Conservation (phyloP, 176 grass and related monocot genomes). For the Ananas comosus region DNA sequence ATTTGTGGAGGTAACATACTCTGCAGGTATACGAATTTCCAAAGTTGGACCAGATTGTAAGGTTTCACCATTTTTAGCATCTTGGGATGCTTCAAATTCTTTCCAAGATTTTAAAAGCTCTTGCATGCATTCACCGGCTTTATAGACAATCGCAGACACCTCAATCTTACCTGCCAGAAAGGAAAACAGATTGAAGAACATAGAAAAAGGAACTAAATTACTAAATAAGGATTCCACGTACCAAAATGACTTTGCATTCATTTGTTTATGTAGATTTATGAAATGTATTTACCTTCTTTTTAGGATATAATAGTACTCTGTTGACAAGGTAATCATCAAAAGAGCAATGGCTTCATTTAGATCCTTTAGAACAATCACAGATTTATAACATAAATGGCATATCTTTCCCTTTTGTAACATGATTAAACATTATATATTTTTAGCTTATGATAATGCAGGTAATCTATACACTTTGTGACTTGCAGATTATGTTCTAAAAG, state of each 20-base stretch:
- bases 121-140: slow-evolving; percentile 93
- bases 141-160: slow-evolving; percentile 72
- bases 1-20: slow-evolving; percentile 83
- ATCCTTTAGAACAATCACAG: too few relatives aligned
- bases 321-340: too few relatives aligned
- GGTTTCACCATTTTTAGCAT: slow-evolving; percentile 47
- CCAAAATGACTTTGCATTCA: too few relatives aligned
- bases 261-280: too few relatives aligned
- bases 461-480: too few relatives aligned
- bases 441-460: too few relatives aligned
- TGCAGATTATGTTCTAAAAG: slow-evolving; percentile 1
- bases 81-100: slow-evolving; percentile 57
- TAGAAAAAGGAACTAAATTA: slow-evolving; percentile 9
- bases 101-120: slow-evolving; percentile 87
- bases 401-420: too few relatives aligned
- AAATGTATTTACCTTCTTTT: too few relatives aligned
- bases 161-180: slow-evolving; percentile 55
- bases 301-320: too few relatives aligned
- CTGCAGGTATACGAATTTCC: slow-evolving; percentile 76
- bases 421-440: too few relatives aligned
- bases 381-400: too few relatives aligned
- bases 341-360: too few relatives aligned
- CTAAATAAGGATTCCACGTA: not conserved
- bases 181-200: slow-evolving; percentile 5
- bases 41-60: slow-evolving; percentile 48